phyloP scores from a whole-genome alignment of 2,329 filamentous ascomycete species.

The Colletotrichum neosansevieriae region DNA sequence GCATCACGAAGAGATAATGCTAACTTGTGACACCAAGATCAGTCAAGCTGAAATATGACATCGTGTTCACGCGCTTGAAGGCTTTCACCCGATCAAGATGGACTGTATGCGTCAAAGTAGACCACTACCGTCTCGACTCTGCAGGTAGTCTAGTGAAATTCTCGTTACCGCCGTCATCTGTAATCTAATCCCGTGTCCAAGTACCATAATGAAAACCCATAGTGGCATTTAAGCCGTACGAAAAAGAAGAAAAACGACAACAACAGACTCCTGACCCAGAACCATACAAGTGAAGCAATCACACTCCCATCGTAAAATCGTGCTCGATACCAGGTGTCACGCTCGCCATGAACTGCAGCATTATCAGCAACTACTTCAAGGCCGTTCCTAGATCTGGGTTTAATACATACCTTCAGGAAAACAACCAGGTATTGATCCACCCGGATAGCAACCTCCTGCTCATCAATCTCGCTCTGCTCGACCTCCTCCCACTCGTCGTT shows the following conservation, averaged over 20 bases:
- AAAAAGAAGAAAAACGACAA: not conserved
- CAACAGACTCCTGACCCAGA: conserved; percentile 8
- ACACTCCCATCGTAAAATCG: conserved; percentile 97
- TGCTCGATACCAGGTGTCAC: conserved; percentile 98
- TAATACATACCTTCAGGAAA: conserved; percentile 78
- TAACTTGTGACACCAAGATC: too few species aligned
- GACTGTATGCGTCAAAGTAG: not conserved
- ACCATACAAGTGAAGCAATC: conserved; percentile 44
- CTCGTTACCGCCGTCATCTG: conserved; percentile 23
- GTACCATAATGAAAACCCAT: conserved; percentile 5
- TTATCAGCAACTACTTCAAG: conserved; percentile 43
- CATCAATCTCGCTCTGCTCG: conserved; percentile 70
- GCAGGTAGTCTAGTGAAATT: conserved; percentile 32
- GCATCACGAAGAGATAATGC: too few species aligned
- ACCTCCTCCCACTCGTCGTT: conserved; percentile 74
- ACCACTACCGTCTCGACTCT: conserved; percentile 18
- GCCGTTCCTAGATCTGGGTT: not conserved
- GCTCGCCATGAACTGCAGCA: conserved; percentile 77
- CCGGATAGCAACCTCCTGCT: conserved; percentile 81
- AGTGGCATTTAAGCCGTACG: not conserved
- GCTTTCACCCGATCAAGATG: too few species aligned
- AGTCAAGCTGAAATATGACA: too few species aligned
- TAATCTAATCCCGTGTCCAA: conserved; percentile 33
- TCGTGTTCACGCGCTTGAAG: too few species aligned
- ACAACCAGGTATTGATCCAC: conserved; percentile 92